Percentiles rank a stretch among this genome's conserved stretches.
phyloP scores from a whole-genome alignment of 2,329 filamentous ascomycete species.

The Penicillium fuscoglaucum region DNA sequence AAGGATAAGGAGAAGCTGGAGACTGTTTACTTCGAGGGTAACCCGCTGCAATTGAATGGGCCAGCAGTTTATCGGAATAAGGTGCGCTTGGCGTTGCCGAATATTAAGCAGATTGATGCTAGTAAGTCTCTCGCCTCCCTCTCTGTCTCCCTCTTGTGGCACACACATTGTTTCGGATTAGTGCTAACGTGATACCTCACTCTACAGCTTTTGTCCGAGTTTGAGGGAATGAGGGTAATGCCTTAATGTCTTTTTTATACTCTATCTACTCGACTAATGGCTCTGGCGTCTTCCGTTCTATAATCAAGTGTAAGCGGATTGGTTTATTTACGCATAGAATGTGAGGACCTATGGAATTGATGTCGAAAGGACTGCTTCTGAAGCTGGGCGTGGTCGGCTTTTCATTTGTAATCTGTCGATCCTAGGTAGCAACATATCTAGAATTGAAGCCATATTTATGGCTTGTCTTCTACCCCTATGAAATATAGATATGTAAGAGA shows the following conservation, averaged over 20 bases:
- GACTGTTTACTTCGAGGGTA: constrained; percentile 96
- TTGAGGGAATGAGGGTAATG: constrained; percentile 1
- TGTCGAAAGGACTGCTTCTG: neutral
- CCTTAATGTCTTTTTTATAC: constrained; percentile 4
- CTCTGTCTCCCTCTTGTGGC: neutral
- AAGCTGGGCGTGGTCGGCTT: neutral
- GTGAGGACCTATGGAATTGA: neutral
- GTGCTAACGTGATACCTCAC: constrained; percentile 10
- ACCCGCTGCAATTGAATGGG: constrained; percentile 75
- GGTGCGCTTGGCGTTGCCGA: constrained; percentile 79
- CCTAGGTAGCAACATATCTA: neutral
- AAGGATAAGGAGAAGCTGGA: constrained; percentile 75
- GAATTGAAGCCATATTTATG: too few species aligned
- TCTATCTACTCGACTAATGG: neutral
- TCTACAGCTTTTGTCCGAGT: constrained; percentile 34
- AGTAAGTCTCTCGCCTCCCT: constrained; percentile 63
- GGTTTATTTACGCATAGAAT: neutral
- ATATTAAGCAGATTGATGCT: constrained; percentile 91
- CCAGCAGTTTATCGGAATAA: constrained; percentile 95
- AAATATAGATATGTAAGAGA: too few species aligned
- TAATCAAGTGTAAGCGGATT: neutral
- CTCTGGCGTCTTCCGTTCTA: neutral
- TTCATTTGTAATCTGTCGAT: neutral
- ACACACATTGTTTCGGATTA: neutral
- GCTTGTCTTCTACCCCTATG: too few species aligned